phyloP scores from a whole-genome alignment of 176 grass and related monocot species.

The Carex parvula region DNA sequence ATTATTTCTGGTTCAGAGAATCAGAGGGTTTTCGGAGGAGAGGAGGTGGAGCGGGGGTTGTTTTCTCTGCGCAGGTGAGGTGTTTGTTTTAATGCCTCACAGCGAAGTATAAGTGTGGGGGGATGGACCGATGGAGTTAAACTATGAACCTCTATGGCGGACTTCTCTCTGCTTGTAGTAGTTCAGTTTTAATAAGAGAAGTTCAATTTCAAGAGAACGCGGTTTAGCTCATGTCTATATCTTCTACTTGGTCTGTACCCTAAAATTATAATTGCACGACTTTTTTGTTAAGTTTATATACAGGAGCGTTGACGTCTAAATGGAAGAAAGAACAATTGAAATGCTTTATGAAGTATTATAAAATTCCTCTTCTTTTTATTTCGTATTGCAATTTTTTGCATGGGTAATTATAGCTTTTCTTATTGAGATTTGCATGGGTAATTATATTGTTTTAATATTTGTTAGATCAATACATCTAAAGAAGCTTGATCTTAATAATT shows the following conservation, averaged over 20 bases:
- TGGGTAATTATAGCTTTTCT: no score
- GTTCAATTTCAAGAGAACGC: not conserved
- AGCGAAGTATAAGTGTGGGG: not conserved
- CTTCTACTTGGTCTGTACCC: not conserved
- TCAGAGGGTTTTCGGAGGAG: not conserved
- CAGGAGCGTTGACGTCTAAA: not conserved
- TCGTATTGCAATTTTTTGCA: not conserved
- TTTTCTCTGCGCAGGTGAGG: not conserved
- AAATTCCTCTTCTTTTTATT: not conserved
- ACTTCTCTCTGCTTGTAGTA: not conserved
- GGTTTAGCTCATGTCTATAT: not conserved
- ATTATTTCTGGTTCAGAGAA: not conserved
- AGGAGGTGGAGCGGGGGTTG: not conserved
- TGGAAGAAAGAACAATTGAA: not conserved
- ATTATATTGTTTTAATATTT: no score
- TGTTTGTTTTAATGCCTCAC: constrained; percentile 1
- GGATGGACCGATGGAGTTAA: no score
- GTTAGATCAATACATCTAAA: no score
- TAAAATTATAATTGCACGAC: not conserved
- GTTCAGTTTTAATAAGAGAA: not conserved
- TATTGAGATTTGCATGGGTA: no score
- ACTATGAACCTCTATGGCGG: not conserved
- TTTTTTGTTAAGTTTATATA: no score
- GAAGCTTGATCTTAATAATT: no score
- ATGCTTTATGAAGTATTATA: not conserved